Evolutionary conservation across 305 asterid genomes (phyloP), one percentile per base, ranked within the genome.

Genomic region (Lippia alba): DNA sequence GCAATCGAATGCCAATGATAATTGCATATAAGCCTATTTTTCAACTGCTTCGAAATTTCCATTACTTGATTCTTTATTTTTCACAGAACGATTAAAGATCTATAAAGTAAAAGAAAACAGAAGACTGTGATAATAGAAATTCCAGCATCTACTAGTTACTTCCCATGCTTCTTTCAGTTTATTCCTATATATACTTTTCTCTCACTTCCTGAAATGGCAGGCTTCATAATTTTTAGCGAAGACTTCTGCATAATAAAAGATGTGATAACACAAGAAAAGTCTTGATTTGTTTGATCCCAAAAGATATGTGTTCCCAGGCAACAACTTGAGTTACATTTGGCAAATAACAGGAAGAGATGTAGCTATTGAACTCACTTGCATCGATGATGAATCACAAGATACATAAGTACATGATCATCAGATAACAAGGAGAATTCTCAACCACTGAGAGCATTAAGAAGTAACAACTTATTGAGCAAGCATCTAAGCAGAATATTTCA

Each of bases 371-470:
- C 18, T 62, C 33, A 63, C 19, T 44, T 14, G 63, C 18, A 24
- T 69, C 20, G 14, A 24, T 57, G 44, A 15, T 24, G 69, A 50
- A 65, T 58, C 33, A 58, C 18, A 56, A 53, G 36, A 4, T 50
- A 75, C 10, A 66, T 71, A 56, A 56, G 67, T 56, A 44, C 50
- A 40, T 45, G 40, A 30, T 20, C 45, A 51, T 44, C 7, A 39
- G 41, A 24, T 17, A 57, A 41, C 11, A 8, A 67, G 64, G 17
- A 18, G 36, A 50, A 41, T 34, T 54, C 54, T 44, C 16, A 34
- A 16, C 2, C n/a, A 45, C 17, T 32, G 32, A 34, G 62, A 65
- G 41, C 66, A 59, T 16, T 15, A 11, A 20, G 8, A 17, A 8
- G 19, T 36, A 62, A 50, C 0, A 19, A 32, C 5, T n/a, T 12